Base-by-base conservation (phyloP, 1,139 yeast species). In the Petasospora rhodanensis region DNA sequence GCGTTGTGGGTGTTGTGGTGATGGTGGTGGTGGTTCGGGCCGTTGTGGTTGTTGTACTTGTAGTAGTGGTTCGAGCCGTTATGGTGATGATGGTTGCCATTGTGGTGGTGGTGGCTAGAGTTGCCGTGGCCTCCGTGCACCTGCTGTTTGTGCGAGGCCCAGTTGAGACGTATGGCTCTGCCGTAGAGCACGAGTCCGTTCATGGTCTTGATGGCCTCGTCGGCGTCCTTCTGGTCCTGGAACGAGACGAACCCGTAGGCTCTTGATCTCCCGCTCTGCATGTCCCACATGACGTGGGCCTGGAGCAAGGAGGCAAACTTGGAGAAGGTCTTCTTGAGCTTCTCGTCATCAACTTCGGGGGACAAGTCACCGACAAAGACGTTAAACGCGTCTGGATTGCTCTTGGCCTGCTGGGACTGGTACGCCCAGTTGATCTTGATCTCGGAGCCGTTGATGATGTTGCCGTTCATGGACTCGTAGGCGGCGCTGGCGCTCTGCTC, bases 231-330 rank as follows among this genome's bases (percentile, higher is more conserved):
- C 38, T 70, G 75, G 20, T 69, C 70, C 15, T 66, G 58, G 52
- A 86, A 87, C 2, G 94, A 80, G n/a, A 84, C 94, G 60, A 87
- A 87, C 2, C 96, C 96, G 54, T 86, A 87, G 14, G 96, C 95
- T 59, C 96, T 70, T 5, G 94, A 83, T 55, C 95, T 67, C 22
- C 94, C 89, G 15, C 94, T 83, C 55, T 82, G 89, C 94, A 85
- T 85, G 58, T 87, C 96, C 96, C 96, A 86, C 95, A 87, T 87
- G 24, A 87, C 95, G 49, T 86, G 89, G 13, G 95, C 96, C 55
- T 85, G 94, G 32, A 76, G 65, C 50, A 83, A 64, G 5, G 87
- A 72, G 14, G 66, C 65, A 55, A 75, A 83, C 35, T 64, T 64
- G n/a, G 65, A 49, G 54, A 87, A 87, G 7, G 83, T 70, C 29